A percentile compares a stretch with the other conserved stretches of the same genome.
Conservation (phyloP, 495 filamentous ascomycete species). For the Penicillium odoratum region DNA sequence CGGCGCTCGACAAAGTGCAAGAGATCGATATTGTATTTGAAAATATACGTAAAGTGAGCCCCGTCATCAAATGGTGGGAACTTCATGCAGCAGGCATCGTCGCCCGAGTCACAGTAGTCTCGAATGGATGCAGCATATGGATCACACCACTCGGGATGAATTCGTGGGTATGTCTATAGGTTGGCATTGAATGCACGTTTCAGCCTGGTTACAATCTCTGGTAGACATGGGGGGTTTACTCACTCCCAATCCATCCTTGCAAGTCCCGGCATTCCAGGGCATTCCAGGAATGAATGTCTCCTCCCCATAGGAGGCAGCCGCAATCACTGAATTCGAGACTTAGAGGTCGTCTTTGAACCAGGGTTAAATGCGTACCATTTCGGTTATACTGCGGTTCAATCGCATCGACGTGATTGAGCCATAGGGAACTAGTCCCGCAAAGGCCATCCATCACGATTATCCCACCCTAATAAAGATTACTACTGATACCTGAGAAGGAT, state of each 20-base stretch:
- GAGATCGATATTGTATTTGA: slow-evolving; percentile 21
- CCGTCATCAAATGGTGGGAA: slow-evolving; percentile 7
- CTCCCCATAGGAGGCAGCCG: slow-evolving; percentile 28
- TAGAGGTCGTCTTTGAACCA: not conserved
- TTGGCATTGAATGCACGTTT: not conserved
- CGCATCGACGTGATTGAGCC: slow-evolving; percentile 17
- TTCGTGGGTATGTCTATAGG: slow-evolving; percentile 24
- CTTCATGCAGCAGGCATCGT: slow-evolving; percentile 22
- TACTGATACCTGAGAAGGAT: not conserved
- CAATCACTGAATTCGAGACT: slow-evolving; percentile 17
- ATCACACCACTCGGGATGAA: slow-evolving; percentile 25
- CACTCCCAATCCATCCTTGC: slow-evolving; percentile 27
- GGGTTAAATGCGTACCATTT: slow-evolving; percentile 11
- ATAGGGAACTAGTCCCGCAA: slow-evolving; percentile 30
- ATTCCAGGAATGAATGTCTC: slow-evolving; percentile 25
- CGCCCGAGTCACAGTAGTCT: slow-evolving; percentile 29
- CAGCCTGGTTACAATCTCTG: not conserved
- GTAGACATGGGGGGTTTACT: slow-evolving; percentile 2
- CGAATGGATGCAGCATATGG: slow-evolving; percentile 19
- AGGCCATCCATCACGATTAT: slow-evolving; percentile 30
- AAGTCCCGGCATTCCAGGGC: slow-evolving; percentile 28
- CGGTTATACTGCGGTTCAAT: slow-evolving; percentile 21
- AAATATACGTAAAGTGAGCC: slow-evolving; percentile 19
- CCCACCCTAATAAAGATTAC: slow-evolving; percentile 18
- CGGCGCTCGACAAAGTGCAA: slow-evolving; percentile 17